Evolutionary conservation across 106 monocot species (phyloP), one percentile per base, ranked within the genome.

Genomic region (Iris macrosiphon): DNA sequence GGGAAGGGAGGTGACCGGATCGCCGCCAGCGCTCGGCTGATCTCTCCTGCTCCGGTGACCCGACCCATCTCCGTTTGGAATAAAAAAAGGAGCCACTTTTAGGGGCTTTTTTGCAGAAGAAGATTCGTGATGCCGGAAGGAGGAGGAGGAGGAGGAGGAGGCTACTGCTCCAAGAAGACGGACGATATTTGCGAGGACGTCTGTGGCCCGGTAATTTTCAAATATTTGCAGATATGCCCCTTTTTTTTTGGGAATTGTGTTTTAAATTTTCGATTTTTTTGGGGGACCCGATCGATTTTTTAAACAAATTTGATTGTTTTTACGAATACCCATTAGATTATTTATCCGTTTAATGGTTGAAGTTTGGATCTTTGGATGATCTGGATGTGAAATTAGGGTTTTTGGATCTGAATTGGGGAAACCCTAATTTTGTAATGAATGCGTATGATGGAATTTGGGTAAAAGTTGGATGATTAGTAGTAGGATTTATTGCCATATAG

Each of bases 181-280:
- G 79, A 79, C 56, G 75, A 75, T 44, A 62, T 82, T 53, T 88
- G 82, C 68, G 78, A 82, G 30, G 86, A 81, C 14, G 70, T 87
- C 14, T 87, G 86, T 55, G 86, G 86, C n/a, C 75, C 69, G 72
- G 82, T 88, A 62, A 78, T 49, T 30, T 31, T 43, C 7, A 18
- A 18, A 52, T 18, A 27, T 3, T 9, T 28, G 25, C 37, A 46
- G 57, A 57, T 55, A 25, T 63, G 16, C 40, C 49, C 6, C 27
- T 30, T 3, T 23, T 22, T 49, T 62, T 41, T 39, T 27, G 7
- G 47, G 27, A 2, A 0, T 20, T 2, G 10, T 20, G 6, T 15
- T 35, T 37, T 31, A 3, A 10, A 18, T 8, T 53, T 29, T 65
- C 16, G 27, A 38, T 21, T 12, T 4, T n/a, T 39, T 63, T 51